Evolutionary conservation across 495 filamentous ascomycete genomes (phyloP).

Genomic region (Hyaloscypha bicolor): DNA sequence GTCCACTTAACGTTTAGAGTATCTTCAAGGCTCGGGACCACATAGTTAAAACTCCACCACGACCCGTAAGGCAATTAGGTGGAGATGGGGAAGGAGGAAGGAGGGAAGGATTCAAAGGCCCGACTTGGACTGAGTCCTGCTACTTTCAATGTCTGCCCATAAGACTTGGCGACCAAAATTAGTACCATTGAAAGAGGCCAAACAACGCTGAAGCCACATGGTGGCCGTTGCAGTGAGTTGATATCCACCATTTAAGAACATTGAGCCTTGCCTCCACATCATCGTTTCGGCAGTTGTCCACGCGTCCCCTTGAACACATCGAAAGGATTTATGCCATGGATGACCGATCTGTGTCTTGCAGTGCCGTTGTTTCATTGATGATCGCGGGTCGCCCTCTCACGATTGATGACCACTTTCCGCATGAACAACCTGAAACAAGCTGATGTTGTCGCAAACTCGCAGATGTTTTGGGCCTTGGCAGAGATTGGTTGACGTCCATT

Average conservation of each 20-base stretch:
- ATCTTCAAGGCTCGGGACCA: neutral
- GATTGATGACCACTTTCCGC: neutral
- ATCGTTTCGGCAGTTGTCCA: neutral
- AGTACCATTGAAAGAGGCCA: neutral
- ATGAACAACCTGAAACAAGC: neutral
- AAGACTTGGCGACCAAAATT: neutral
- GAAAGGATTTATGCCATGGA: slow-evolving; percentile 8
- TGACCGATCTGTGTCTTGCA: slow-evolving; percentile 6
- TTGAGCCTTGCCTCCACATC: neutral
- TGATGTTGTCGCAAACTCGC: neutral
- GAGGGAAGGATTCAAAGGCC: neutral
- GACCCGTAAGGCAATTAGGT: neutral
- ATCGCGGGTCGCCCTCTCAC: neutral
- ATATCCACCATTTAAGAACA: neutral
- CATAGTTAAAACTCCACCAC: neutral
- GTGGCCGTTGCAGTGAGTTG: neutral
- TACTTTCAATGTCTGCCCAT: slow-evolving; percentile 11
- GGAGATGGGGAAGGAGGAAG: neutral
- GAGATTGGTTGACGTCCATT: neutral
- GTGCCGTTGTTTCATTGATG: slow-evolving; percentile 1
- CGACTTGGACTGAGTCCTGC: neutral
- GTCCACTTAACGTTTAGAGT: neutral
- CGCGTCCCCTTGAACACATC: neutral
- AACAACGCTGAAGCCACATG: slow-evolving; percentile 7
- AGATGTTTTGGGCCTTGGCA: neutral